A percentile compares a stretch with the other conserved stretches of the same genome.
Conservation (phyloP, 2,329 filamentous ascomycete species). For the Clathrospora elynae region DNA sequence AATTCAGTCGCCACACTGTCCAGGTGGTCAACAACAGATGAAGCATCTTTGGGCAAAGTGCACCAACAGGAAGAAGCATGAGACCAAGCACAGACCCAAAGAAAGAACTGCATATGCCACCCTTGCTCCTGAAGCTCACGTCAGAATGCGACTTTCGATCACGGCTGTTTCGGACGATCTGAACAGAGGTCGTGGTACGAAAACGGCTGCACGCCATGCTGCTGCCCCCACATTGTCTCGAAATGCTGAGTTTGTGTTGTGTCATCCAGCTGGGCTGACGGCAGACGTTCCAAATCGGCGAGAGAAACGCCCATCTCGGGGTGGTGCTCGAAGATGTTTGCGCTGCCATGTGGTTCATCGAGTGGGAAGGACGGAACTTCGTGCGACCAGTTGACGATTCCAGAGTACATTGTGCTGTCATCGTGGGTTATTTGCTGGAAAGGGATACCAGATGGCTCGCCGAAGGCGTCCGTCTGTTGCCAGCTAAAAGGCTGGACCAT, state of each 20-base stretch:
- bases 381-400: constrained; percentile 2
- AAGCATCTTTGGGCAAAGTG: no score
- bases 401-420: neutral
- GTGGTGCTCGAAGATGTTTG: constrained; percentile 8
- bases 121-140: no score
- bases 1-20: neutral
- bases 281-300: constrained; percentile 6
- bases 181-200: neutral
- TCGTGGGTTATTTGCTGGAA: neutral
- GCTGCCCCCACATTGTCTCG: constrained; percentile 2
- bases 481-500: constrained; percentile 1
- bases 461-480: constrained; percentile 2
- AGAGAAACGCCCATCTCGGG: constrained; percentile 8
- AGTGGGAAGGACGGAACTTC: neutral
- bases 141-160: no score
- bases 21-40: neutral
- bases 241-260: neutral
- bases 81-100: no score
- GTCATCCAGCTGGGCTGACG: neutral
- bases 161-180: neutral
- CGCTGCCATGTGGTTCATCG: neutral
- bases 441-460: neutral
- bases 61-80: no score
- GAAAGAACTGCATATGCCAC: no score
- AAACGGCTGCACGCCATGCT: constrained; percentile 1